A percentile compares a stretch with the other conserved stretches of the same genome.
Evolutionary conservation across 805 yeast species (phyloP).

Genomic region (Kodamaea lidongshanica): DNA sequence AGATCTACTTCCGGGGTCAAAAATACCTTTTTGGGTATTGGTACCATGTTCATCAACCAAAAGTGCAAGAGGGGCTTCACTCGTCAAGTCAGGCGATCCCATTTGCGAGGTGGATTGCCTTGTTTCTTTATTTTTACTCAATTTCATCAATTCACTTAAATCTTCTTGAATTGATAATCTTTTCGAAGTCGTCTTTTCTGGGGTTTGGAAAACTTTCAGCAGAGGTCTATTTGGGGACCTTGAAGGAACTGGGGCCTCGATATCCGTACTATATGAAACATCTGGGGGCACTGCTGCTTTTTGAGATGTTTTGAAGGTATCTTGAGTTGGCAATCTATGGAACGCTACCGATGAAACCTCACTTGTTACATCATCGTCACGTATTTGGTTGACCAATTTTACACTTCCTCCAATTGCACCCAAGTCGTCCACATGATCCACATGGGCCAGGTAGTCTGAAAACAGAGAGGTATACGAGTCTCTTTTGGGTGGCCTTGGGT

Average conservation of each 20-base stretch:
- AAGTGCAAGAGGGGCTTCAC: too few species aligned
- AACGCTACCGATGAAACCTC: slow-evolving; percentile 12
- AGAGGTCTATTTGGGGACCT: slow-evolving; percentile 35
- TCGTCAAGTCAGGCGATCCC: too few species aligned
- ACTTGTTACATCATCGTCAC: slow-evolving; percentile 8
- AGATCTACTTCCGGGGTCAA: too few species aligned
- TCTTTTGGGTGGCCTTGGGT: slow-evolving; percentile 4
- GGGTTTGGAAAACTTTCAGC: slow-evolving; percentile 22
- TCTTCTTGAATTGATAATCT: slow-evolving; percentile 20
- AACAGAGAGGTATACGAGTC: slow-evolving; percentile 13
- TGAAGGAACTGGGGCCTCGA: slow-evolving; percentile 34
- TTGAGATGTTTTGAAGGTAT: slow-evolving; percentile 4
- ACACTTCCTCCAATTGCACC: slow-evolving; percentile 8
- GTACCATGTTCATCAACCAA: too few species aligned
- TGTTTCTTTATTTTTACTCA: slow-evolving; percentile 15
- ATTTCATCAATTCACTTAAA: slow-evolving; percentile 33
- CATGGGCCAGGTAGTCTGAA: slow-evolving; percentile 17
- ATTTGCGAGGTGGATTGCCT: too few species aligned
- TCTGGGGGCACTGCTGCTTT: slow-evolving; percentile 20
- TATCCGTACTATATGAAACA: slow-evolving; percentile 25
- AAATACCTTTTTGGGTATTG: too few species aligned
- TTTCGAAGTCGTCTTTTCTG: too few species aligned
- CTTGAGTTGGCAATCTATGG: slow-evolving; percentile 19
- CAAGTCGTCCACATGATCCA: slow-evolving; percentile 18
- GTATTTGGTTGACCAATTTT: slow-evolving; percentile 5